Conservation (phyloP, 2,329 filamentous ascomycete species). For the Aspergillus uvarum region DNA sequence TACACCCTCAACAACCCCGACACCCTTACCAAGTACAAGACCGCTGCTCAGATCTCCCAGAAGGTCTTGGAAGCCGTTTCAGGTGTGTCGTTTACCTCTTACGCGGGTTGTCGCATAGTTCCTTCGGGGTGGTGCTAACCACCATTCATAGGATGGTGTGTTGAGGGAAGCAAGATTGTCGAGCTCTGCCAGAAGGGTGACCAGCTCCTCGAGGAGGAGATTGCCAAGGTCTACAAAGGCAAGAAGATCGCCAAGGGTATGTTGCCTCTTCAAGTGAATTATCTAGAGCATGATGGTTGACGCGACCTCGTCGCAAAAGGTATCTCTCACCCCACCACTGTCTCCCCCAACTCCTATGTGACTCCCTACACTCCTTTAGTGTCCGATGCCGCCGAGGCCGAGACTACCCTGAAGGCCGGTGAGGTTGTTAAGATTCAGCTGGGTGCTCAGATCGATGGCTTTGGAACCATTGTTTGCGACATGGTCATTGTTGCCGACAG, state of each 20-base stretch:
- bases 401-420: slow-evolving; percentile 72
- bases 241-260: slow-evolving; percentile 93
- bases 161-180: slow-evolving; percentile 87
- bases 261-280: slow-evolving; percentile 26
- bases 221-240: slow-evolving; percentile 94
- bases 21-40: slow-evolving; percentile 99
- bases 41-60: slow-evolving; percentile 89
- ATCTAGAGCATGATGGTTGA: slow-evolving; percentile 17
- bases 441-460: slow-evolving; percentile 97
- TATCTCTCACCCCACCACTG: slow-evolving; percentile 88
- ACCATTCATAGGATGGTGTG: slow-evolving; percentile 57
- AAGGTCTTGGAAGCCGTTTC: slow-evolving; percentile 86
- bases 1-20: slow-evolving; percentile 88
- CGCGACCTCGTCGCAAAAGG: slow-evolving; percentile 51
- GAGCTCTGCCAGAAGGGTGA: slow-evolving; percentile 95
- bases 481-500: slow-evolving; percentile 69
- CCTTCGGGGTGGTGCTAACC: slow-evolving; percentile 21
- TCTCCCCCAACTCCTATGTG: slow-evolving; percentile 90
- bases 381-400: slow-evolving; percentile 82
- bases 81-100: slow-evolving; percentile 44
- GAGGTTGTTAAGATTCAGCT: slow-evolving; percentile 97
- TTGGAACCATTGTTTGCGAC: slow-evolving; percentile 94
- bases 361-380: slow-evolving; percentile 94
- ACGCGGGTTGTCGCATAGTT: background rate
- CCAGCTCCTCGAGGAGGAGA: slow-evolving; percentile 88